A percentile compares a stretch with the other conserved stretches of the same genome.
phyloP scores from a whole-genome alignment of 176 grass and related monocot species.

The Oryza officinalis region DNA sequence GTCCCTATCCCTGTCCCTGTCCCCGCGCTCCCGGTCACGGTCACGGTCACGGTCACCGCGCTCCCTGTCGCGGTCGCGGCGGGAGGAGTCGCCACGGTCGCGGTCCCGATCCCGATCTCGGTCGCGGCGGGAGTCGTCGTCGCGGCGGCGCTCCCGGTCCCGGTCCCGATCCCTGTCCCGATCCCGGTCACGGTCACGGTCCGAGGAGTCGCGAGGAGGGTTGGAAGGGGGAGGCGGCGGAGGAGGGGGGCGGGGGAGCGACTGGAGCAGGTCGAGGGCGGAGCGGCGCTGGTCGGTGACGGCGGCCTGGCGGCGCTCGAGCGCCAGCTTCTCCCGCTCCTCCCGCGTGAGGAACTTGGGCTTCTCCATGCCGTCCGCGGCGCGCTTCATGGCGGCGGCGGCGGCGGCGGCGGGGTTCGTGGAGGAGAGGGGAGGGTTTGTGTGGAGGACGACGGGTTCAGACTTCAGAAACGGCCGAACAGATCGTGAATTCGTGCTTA shows the following conservation, averaged over 20 bases:
- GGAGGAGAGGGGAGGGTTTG: constrained; percentile 19
- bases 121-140: constrained; percentile 56
- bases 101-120: constrained; percentile 63
- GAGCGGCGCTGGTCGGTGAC: constrained; percentile 81
- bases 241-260: constrained; percentile 41
- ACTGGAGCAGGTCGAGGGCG: constrained; percentile 55
- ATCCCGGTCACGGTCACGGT: constrained; percentile 30
- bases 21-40: constrained; percentile 52
- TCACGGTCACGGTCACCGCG: constrained; percentile 37
- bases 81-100: constrained; percentile 3
- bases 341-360: constrained; percentile 75
- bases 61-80: constrained; percentile 28
- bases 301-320: constrained; percentile 71
- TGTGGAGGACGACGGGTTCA: not conserved
- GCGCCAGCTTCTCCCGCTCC: constrained; percentile 74
- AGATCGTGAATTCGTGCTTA: not conserved
- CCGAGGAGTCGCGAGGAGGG: constrained; percentile 29
- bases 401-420: constrained; percentile 16
- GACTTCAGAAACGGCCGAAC: not conserved
- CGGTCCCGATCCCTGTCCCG: constrained; percentile 27
- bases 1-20: constrained; percentile 67
- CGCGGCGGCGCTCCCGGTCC: constrained; percentile 42
- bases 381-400: constrained; percentile 75
- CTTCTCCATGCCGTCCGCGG: constrained; percentile 54
- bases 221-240: constrained; percentile 30